Evolutionary conservation across 805 yeast genomes (phyloP), one percentile per base, ranked within the genome.

Genomic region (Ogataea nitratoaversa): DNA sequence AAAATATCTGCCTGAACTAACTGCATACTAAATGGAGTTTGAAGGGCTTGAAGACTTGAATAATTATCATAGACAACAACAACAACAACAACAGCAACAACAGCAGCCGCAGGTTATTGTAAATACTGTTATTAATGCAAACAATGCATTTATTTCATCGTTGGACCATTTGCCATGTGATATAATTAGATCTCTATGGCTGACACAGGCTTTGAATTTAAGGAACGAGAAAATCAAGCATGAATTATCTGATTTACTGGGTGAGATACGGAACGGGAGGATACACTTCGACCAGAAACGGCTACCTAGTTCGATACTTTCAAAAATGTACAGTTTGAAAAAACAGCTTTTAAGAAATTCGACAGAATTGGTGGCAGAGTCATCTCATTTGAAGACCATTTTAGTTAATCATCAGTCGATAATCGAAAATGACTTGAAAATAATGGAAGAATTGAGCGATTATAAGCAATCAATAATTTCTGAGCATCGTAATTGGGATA

Each of bases 101-200:
- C 37, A 32, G 6, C 37, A 22, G 16, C 41, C 38, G n/a, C 36
- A 41, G n/a, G 38, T 44, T 5, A 34, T 49, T 2, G 61, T 55
- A 28, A 53, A 54, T 34, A 53, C 62, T 0, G 52, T 62, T 16
- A 46, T 53, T n/a, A 53, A 54, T 24, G 62, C 61, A 1, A 55
- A 56, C 30, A 62, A 61, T 42, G 63, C 63, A 16, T 62, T 63
- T 39, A 60, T 63, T 11, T 63, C 66, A 7, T 59, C 62, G 9
- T 47, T 65, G 38, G 70, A 65, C 41, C 70, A 65, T 41, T 38
- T 65, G 13, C 70, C 70, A 1, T 65, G 70, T 43, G 70, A 65
- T 38, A 45, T 65, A 8, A 64, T 62, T 17, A 43, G 67, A 31
- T 60, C 64, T 3, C 40, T 65, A 34, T 65, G 70, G 69, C 28